Conservation (phyloP, 1,284 basidiomycete species). For the Ganoderma lingzhi region DNA sequence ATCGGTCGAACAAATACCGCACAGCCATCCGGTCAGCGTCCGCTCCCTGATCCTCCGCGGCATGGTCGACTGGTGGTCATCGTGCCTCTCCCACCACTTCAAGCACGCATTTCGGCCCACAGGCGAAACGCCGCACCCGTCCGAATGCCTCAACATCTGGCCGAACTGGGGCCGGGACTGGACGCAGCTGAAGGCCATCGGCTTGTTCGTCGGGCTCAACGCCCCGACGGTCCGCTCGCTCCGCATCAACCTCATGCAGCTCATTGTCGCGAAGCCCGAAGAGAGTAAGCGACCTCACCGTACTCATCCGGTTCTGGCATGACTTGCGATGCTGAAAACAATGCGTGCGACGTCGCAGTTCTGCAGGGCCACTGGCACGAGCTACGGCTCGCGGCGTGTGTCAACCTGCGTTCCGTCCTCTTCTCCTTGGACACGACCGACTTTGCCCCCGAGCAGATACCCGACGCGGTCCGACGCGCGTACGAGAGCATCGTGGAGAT, state of each 20-base stretch:
- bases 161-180: constrained; percentile 1
- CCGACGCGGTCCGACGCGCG: not conserved
- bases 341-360: not conserved
- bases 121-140: not conserved
- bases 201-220: not conserved
- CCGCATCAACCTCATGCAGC: constrained; percentile 1
- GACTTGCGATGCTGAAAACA: not conserved
- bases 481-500: constrained; percentile 1
- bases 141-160: constrained; percentile 2
- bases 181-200: not conserved
- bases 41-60: not conserved
- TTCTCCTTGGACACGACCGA: not conserved
- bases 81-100: not conserved
- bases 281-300: not conserved
- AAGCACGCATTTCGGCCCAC: not conserved
- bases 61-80: not conserved
- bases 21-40: not conserved
- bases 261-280: not conserved
- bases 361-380: not conserved
- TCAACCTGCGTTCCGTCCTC: not conserved
- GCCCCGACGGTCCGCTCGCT: not conserved
- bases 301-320: not conserved
- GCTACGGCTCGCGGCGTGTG: not conserved
- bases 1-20: not conserved
- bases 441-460: not conserved